A percentile compares a stretch with the other conserved stretches of the same genome.
These are phyloP conservation scores for Rickenella mellea DNA, from an alignment of 768 basidiomycete species.

Conservation along the genomic window DNA sequence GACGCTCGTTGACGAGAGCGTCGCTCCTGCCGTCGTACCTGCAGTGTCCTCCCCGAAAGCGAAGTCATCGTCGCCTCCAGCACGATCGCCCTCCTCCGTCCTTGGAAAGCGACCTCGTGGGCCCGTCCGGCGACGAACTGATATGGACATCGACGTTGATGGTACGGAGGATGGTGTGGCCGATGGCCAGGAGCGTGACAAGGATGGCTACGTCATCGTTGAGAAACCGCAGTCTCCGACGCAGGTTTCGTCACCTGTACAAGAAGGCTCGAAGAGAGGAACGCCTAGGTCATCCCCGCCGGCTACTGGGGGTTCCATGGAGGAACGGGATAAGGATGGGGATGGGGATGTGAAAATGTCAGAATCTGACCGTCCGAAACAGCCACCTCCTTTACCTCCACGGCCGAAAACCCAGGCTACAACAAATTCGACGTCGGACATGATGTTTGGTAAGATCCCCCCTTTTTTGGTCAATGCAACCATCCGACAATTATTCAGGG, in stretches of 20 bases:
- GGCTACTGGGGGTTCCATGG: too few species aligned
- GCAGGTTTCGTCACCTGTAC: too few species aligned
- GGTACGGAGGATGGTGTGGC: slow-evolving; percentile 14
- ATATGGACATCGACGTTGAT: slow-evolving; percentile 48
- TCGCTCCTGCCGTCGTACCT: slow-evolving; percentile 7
- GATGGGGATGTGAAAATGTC: slow-evolving; percentile 12
- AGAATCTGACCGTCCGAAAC: slow-evolving; percentile 13
- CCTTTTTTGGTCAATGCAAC: too few species aligned
- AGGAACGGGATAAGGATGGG: slow-evolving; percentile 21
- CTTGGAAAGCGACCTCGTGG: slow-evolving; percentile 64
- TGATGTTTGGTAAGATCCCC: slow-evolving; percentile 87
- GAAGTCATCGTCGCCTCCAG: slow-evolving; percentile 8
- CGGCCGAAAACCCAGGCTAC: slow-evolving; percentile 32
- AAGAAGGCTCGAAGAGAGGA: too few species aligned
- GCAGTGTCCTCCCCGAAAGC: slow-evolving; percentile 11
- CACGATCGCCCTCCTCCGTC: slow-evolving; percentile 38
- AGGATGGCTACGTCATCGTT: slow-evolving; percentile 33
- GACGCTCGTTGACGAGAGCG: slow-evolving; percentile 72
- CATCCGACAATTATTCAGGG: slow-evolving; percentile 35
- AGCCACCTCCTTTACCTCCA: slow-evolving; percentile 49
- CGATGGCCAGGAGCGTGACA: slow-evolving; percentile 19
- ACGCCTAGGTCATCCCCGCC: too few species aligned
- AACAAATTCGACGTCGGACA: slow-evolving; percentile 57
- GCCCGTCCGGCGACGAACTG: slow-evolving; percentile 28
- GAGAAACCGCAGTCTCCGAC: slow-evolving; percentile 25